A percentile compares a stretch with the other conserved stretches of the same genome.
These are phyloP conservation scores for Trichoderma erinaceum DNA, from an alignment of 495 filamentous ascomycete genomes.

Conservation along the genomic window DNA sequence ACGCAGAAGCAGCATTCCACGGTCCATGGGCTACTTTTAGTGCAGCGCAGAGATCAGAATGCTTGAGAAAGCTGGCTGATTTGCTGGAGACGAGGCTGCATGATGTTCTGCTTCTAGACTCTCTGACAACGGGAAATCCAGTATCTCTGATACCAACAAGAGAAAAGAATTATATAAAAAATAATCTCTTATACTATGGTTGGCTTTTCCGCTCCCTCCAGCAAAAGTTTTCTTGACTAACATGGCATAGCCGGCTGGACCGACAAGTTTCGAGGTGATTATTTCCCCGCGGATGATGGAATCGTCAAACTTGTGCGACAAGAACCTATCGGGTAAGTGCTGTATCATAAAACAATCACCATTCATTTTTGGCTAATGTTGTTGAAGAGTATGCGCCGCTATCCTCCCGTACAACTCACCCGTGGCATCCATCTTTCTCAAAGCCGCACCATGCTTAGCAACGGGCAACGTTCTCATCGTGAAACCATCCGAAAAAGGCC, in stretches of 20 bases:
- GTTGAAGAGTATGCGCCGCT: background rate
- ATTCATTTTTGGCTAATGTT: background rate
- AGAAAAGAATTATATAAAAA: background rate
- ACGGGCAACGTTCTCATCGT: background rate
- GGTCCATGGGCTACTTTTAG: background rate
- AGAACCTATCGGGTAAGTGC: background rate
- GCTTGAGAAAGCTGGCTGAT: background rate
- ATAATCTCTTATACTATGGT: background rate
- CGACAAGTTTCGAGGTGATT: background rate
- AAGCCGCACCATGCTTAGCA: background rate
- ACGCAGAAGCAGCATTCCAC: background rate
- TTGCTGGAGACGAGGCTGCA: background rate
- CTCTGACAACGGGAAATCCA: background rate
- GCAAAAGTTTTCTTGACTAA: background rate
- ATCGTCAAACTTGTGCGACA: background rate
- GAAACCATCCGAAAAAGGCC: background rate
- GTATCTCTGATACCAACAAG: background rate
- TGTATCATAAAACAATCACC: too few relatives aligned
- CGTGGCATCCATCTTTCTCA: background rate
- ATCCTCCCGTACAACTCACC: background rate
- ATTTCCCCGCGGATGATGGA: constrained; percentile 18
- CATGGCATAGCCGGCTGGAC: background rate
- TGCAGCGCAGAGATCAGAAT: background rate
- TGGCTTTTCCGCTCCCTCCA: background rate
- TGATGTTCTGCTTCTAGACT: background rate